These are phyloP conservation scores for Fraxinus velutina DNA, from an alignment of 305 asterid genomes.

Conservation along the genomic window DNA sequence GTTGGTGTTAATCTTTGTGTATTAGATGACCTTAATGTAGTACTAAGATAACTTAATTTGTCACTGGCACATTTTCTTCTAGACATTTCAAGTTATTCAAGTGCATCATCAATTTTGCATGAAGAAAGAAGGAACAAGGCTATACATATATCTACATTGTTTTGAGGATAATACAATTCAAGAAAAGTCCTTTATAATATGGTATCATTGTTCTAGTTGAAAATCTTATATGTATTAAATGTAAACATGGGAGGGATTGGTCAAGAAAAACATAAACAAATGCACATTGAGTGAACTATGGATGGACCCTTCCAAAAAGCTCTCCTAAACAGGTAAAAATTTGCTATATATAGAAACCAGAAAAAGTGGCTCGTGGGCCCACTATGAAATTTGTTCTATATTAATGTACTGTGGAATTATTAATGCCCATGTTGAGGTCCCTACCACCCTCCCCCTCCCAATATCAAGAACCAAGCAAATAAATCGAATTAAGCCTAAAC, in stretches of 20 bases:
- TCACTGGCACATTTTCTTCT: not conserved
- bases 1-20: not conserved
- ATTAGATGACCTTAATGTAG: not conserved
- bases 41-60: not conserved
- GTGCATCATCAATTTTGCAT: not conserved
- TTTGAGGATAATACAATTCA: not conserved
- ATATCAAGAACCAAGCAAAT: not conserved
- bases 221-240: not conserved
- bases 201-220: not conserved
- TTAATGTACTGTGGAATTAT: not conserved
- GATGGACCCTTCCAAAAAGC: slow-evolving; percentile 13
- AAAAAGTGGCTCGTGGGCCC: not conserved
- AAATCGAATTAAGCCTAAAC: slow-evolving; percentile 18
- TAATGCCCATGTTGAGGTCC: slow-evolving; percentile 17
- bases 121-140: not conserved
- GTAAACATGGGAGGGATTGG: not conserved
- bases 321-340: slow-evolving; percentile 1
- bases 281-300: not conserved
- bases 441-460: not conserved
- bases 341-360: slow-evolving; percentile 26
- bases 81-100: not conserved
- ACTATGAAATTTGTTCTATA: not conserved
- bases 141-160: not conserved
- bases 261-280: not conserved
- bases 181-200: not conserved